Percentiles rank a stretch among this genome's conserved stretches.
Conservation (phyloP, 2,329 filamentous ascomycete species). For the Colletotrichum lini region DNA sequence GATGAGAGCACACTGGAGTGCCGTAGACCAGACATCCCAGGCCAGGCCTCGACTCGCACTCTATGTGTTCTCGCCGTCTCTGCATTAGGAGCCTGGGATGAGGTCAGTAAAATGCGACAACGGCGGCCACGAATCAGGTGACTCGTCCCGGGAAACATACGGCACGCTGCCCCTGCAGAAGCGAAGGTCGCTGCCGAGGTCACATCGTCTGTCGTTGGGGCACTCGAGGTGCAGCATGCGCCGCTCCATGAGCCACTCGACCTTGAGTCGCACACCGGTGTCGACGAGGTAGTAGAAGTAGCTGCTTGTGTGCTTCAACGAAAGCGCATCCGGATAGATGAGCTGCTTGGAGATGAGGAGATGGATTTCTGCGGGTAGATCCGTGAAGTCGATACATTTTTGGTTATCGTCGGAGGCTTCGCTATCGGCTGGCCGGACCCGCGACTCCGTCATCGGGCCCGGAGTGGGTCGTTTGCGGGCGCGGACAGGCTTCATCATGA, state of each 20-base stretch:
- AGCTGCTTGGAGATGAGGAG: constrained; percentile 72
- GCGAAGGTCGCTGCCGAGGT: constrained; percentile 70
- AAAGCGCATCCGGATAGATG: constrained; percentile 79
- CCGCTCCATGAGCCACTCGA: constrained; percentile 78
- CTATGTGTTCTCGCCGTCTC: constrained; percentile 70
- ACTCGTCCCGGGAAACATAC: constrained; percentile 53
- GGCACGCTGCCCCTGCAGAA: constrained; percentile 74
- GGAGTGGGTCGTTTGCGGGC: constrained; percentile 28
- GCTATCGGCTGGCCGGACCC: neutral
- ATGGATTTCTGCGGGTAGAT: constrained; percentile 77
- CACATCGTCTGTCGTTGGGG: constrained; percentile 71
- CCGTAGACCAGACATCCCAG: constrained; percentile 70
- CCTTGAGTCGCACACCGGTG: constrained; percentile 76
- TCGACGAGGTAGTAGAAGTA: constrained; percentile 76
- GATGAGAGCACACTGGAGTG: constrained; percentile 63
- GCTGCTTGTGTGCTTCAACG: constrained; percentile 76
- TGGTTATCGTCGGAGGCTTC: neutral
- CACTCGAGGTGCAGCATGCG: constrained; percentile 75
- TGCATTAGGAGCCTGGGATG: constrained; percentile 69
- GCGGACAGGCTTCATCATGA: constrained; percentile 13
- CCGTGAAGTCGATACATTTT: constrained; percentile 55
- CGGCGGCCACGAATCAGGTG: no score
- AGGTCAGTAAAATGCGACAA: neutral
- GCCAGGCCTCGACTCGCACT: constrained; percentile 71
- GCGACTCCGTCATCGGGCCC: constrained; percentile 10